These are phyloP conservation scores for Apiotrichum mycotoxinovorans DNA, from an alignment of 1,284 basidiomycete genomes.

Conservation along the genomic window DNA sequence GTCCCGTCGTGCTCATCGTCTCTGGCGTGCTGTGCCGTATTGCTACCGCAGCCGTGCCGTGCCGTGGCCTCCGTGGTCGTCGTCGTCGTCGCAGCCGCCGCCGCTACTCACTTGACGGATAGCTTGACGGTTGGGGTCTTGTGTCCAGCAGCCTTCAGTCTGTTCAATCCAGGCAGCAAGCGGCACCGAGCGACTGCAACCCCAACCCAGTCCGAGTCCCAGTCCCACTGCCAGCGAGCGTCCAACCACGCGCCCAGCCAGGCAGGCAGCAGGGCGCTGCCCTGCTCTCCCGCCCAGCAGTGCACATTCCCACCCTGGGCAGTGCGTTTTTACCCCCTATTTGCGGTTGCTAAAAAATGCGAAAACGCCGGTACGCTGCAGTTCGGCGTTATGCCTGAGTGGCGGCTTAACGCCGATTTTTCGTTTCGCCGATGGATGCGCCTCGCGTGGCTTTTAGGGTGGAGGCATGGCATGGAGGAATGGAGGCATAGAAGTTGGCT, in stretches of 20 bases:
- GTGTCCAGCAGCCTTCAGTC: constrained; percentile 3
- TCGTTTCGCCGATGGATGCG: neutral
- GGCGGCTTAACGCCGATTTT: neutral
- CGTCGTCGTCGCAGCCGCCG: neutral
- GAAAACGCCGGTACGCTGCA: neutral
- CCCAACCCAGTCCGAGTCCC: neutral
- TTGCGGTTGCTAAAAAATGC: neutral
- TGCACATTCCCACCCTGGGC: no score
- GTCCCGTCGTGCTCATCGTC: neutral
- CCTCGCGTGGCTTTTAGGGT: no score
- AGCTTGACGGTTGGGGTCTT: constrained; percentile 16
- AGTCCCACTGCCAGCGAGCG: neutral
- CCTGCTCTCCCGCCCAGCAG: no score
- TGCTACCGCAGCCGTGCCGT: no score
- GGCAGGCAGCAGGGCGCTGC: no score
- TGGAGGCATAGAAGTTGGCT: no score
- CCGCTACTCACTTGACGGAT: constrained; percentile 15
- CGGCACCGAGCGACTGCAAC: neutral
- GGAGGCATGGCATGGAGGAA: neutral
- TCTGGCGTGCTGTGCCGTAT: neutral
- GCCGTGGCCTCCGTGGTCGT: neutral
- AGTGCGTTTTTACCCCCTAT: neutral
- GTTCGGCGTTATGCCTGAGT: neutral
- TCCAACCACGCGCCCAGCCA: neutral
- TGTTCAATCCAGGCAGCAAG: neutral